A percentile compares a stretch with the other conserved stretches of the same genome.
Conservation (phyloP, 148 eudicot genomes). For the Fagopyrum esculentum region DNA sequence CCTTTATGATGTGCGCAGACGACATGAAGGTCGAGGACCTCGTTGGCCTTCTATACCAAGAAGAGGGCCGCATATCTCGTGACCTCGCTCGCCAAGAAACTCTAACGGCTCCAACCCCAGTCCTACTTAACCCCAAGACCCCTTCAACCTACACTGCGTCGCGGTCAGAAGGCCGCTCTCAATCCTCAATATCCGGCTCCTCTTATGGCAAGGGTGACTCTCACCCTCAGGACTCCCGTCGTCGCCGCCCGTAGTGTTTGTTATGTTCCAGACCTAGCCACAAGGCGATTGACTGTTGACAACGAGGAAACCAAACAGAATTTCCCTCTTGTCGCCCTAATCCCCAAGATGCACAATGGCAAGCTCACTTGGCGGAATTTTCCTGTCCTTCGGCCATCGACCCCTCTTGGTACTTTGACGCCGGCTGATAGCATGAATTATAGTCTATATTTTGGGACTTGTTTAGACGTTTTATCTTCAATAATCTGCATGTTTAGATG, state of each 20-base stretch:
- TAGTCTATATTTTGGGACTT: no score
- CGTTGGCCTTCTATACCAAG: not conserved
- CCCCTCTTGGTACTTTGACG: not conserved
- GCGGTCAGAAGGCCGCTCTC: no score
- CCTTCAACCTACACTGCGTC: no score
- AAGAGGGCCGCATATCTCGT: not conserved
- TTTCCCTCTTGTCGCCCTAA: not conserved
- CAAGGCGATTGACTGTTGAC: not conserved
- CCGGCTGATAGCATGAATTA: no score
- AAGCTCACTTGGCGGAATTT: no score
- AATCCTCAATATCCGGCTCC: no score
- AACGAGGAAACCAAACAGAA: not conserved
- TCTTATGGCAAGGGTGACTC: no score
- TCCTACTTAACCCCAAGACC: no score
- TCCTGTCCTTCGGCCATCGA: no score
- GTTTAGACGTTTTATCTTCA: no score
- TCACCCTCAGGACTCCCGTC: not conserved
- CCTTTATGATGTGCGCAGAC: not conserved
- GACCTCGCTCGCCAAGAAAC: not conserved
- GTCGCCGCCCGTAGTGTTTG: not conserved
- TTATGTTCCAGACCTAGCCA: not conserved
- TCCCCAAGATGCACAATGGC: not conserved
- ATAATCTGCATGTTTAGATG: no score
- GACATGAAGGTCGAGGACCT: not conserved
- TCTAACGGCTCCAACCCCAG: no score